Evolutionary conservation across 305 asterid species (phyloP).

Genomic region (Fraxinus xanthoxyloides): DNA sequence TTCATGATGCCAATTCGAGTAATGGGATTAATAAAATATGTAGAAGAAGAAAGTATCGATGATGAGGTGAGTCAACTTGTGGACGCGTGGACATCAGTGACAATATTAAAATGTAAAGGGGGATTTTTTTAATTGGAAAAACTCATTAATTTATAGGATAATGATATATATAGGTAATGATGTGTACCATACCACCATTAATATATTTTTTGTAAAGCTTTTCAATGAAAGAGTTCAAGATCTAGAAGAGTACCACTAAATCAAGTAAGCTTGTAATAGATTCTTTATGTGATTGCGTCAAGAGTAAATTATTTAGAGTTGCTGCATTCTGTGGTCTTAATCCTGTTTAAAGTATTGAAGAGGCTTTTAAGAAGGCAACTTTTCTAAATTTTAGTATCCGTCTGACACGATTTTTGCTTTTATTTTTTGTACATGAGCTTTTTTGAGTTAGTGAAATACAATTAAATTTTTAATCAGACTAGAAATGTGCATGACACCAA

Average conservation of each 20-base stretch:
- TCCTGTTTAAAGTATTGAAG: neutral
- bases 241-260: neutral
- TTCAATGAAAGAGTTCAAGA: neutral
- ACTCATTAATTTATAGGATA: conserved; percentile 26
- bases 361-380: neutral
- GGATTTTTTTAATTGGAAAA: conserved; percentile 26
- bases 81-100: conserved; percentile 47
- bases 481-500: too few species aligned
- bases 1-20: conserved; percentile 47
- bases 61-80: conserved; percentile 32
- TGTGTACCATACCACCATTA: conserved; percentile 37
- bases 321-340: neutral
- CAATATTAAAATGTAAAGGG: conserved; percentile 26
- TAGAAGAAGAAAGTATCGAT: too few species aligned
- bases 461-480: too few species aligned
- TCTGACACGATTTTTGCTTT: too few species aligned
- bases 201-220: neutral
- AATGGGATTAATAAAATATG: conserved; percentile 37
- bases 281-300: neutral
- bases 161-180: conserved; percentile 58
- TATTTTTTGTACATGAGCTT: too few species aligned
- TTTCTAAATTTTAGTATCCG: neutral
- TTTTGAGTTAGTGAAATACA: too few species aligned
- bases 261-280: neutral
- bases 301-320: neutral